These are phyloP conservation scores for Cucurbitaria berberidis DNA, from an alignment of 2,329 filamentous ascomycete species.

Conservation along the genomic window DNA sequence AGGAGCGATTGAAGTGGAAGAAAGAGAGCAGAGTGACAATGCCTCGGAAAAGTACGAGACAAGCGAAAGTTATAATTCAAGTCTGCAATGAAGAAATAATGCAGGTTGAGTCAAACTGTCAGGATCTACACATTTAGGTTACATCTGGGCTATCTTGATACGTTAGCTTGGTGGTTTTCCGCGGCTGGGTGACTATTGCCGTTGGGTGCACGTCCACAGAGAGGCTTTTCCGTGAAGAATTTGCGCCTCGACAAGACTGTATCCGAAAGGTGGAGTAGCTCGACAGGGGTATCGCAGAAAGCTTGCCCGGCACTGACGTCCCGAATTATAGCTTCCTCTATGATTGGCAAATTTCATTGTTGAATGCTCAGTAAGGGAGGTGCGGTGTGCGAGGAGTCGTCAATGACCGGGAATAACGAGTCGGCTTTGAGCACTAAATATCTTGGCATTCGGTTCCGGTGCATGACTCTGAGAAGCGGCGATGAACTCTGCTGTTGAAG, in stretches of 20 bases:
- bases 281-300: constrained; percentile 20
- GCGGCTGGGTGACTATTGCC: constrained; percentile 19
- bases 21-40: background rate
- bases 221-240: constrained; percentile 42
- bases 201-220: constrained; percentile 24
- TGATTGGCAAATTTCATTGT: constrained; percentile 3
- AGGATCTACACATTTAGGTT: constrained; percentile 12
- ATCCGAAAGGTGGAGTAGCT: constrained; percentile 35
- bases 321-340: background rate
- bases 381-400: constrained; percentile 1
- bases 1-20: background rate
- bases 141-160: constrained; percentile 19
- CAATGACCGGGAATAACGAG: constrained; percentile 9
- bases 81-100: background rate
- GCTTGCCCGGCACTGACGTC: background rate
- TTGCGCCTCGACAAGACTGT: constrained; percentile 19
- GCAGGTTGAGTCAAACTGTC: constrained; percentile 11
- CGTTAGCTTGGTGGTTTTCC: constrained; percentile 21
- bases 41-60: constrained; percentile 4
- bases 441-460: constrained; percentile 20
- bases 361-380: background rate
- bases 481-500: background rate
- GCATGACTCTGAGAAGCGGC: background rate
- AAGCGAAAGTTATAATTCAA: background rate
- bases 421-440: background rate